These are phyloP conservation scores for Nannizziopsis barbatae DNA, from an alignment of 2,329 filamentous ascomycete species.

Conservation along the genomic window DNA sequence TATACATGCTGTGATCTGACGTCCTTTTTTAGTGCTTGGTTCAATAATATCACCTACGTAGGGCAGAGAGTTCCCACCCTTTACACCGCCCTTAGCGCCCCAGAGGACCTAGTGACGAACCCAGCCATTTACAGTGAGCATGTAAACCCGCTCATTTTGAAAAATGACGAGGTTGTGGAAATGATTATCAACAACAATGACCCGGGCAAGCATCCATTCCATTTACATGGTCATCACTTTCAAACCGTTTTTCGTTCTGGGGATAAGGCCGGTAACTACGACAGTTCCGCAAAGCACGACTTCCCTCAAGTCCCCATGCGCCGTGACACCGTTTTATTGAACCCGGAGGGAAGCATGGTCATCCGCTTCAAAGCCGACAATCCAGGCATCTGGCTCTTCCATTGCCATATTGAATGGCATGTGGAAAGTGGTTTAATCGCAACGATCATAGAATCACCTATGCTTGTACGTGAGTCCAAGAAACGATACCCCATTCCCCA, in stretches of 20 bases:
- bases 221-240: constrained; percentile 38
- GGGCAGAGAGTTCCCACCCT: constrained; percentile 11
- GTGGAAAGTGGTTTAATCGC: constrained; percentile 42
- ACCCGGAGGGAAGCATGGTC: constrained; percentile 41
- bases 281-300: constrained; percentile 23
- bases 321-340: constrained; percentile 42
- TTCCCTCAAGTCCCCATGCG: constrained; percentile 37
- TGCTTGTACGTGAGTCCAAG: constrained; percentile 16
- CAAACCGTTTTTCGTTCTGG: constrained; percentile 9
- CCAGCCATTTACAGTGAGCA: constrained; percentile 11
- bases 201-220: constrained; percentile 13
- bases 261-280: constrained; percentile 21
- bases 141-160: constrained; percentile 10
- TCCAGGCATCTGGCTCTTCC: constrained; percentile 37
- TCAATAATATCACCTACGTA: constrained; percentile 13
- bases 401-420: constrained; percentile 43
- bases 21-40: constrained; percentile 10
- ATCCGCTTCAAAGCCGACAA: constrained; percentile 44
- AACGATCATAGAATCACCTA: constrained; percentile 42
- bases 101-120: constrained; percentile 7
- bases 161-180: constrained; percentile 7
- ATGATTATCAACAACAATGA: constrained; percentile 12
- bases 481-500: constrained; percentile 14
- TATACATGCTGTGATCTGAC: background rate
- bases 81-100: constrained; percentile 9